Conservation (phyloP, 192 early-diverging fungal genomes). For the Kickxella alabastrina region DNA sequence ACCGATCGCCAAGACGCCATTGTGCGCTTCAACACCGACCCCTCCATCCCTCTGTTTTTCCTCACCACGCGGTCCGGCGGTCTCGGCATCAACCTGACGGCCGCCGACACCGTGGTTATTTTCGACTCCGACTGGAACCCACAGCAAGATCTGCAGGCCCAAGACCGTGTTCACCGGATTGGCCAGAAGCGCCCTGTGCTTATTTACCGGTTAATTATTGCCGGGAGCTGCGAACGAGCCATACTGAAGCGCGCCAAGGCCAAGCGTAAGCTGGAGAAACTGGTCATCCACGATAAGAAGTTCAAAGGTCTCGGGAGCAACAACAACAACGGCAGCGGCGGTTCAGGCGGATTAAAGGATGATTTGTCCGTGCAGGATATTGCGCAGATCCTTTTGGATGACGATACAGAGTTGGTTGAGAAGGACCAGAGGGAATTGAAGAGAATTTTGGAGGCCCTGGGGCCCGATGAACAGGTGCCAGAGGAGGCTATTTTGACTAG, state of each 20-base stretch:
- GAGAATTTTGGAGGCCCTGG: constrained; percentile 14
- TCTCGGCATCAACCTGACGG: constrained; percentile 94
- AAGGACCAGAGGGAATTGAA: constrained; percentile 23
- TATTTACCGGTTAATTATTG: constrained; percentile 83
- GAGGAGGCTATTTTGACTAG: constrained; percentile 21
- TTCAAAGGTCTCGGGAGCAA: constrained; percentile 59
- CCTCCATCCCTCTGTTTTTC: constrained; percentile 68
- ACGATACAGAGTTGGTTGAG: constrained; percentile 61
- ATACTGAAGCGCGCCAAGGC: constrained; percentile 76
- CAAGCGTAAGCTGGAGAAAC: constrained; percentile 86
- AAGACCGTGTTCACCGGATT: constrained; percentile 95
- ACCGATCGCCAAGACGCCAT: constrained; percentile 71
- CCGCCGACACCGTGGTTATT: constrained; percentile 93
- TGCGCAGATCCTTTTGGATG: constrained; percentile 65
- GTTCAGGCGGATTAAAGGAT: too few species aligned
- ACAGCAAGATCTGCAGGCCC: constrained; percentile 96
- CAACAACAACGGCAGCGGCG: not conserved
- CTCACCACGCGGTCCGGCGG: constrained; percentile 95
- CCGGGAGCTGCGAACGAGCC: constrained; percentile 78
- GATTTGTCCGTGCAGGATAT: constrained; percentile 62
- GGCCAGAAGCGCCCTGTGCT: constrained; percentile 91
- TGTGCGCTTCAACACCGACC: constrained; percentile 46
- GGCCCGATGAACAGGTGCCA: constrained; percentile 18
- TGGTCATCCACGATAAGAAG: constrained; percentile 90
- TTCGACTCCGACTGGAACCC: constrained; percentile 99